Percentiles rank a stretch among this genome's conserved stretches.
phyloP scores from a whole-genome alignment of 805 yeast genomes.

The Torulaspora maleeae region DNA sequence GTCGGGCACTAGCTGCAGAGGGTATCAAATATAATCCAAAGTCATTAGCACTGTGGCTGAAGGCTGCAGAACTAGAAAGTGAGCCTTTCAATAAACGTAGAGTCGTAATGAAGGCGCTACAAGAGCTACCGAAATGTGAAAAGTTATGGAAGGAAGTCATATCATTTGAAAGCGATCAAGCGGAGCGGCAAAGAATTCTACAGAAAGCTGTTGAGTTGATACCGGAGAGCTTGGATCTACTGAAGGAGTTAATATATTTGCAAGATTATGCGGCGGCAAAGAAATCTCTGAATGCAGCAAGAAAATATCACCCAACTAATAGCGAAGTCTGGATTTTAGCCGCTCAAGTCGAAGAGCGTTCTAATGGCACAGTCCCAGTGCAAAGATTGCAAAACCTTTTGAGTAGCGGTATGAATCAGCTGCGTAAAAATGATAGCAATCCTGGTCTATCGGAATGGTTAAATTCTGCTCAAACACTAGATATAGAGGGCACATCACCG shows the following conservation, averaged over 20 bases:
- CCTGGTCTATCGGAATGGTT: slow-evolving; percentile 49
- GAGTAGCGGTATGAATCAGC: slow-evolving; percentile 47
- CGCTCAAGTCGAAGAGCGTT: slow-evolving; percentile 56
- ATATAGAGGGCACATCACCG: slow-evolving; percentile 39
- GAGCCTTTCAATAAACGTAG: slow-evolving; percentile 50
- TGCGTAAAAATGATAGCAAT: slow-evolving; percentile 38
- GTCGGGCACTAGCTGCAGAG: slow-evolving; percentile 58
- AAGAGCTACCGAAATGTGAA: slow-evolving; percentile 51
- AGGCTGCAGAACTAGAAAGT: slow-evolving; percentile 61
- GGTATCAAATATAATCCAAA: slow-evolving; percentile 55
- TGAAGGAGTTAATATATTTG: slow-evolving; percentile 54
- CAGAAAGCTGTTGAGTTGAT: slow-evolving; percentile 63
- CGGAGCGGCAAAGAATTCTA: slow-evolving; percentile 50
- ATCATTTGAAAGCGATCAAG: slow-evolving; percentile 50
- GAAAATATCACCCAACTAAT: slow-evolving; percentile 47
- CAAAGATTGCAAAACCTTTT: slow-evolving; percentile 18
- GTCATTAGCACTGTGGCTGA: slow-evolving; percentile 66
- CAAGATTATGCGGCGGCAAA: slow-evolving; percentile 47
- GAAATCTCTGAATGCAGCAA: slow-evolving; percentile 52
- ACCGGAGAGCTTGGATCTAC: slow-evolving; percentile 59
- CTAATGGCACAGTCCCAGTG: slow-evolving; percentile 43
- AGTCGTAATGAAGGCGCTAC: slow-evolving; percentile 68
- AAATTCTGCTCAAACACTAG: slow-evolving; percentile 50
- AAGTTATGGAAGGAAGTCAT: slow-evolving; percentile 67
- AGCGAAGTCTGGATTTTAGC: slow-evolving; percentile 66